Evolutionary conservation across 2,329 filamentous ascomycete genomes (phyloP), one percentile per base, ranked within the genome.

Genomic region (Exophiala spinifera): DNA sequence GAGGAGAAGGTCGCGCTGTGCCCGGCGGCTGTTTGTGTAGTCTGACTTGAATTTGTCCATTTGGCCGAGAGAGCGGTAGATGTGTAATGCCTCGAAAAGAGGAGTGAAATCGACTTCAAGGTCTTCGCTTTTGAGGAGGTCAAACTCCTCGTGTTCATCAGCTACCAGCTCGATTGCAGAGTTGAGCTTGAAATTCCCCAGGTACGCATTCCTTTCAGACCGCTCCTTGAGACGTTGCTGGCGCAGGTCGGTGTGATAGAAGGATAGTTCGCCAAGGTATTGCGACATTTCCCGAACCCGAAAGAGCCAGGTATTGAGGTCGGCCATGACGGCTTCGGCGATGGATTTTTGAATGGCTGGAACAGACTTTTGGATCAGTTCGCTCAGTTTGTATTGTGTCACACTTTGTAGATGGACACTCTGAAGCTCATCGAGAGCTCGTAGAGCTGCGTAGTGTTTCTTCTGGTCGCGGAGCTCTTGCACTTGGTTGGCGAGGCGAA

Each of bases 231-330:
- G 90, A 47, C 92, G 82, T 20, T 84, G 83, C 60, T 92, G 83
- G 42, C 94, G 84, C 68, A 95, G 82, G 64, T 96, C 88, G 0
- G 94, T 99, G 67, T 97, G 91, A 67, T 95, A 97, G 68, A 99
- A 95, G 3, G 94, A 91, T 5, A 99, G 89, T 69, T 99, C 94
- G 3, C 94, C 94, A 6, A 99, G 75, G 60, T 96, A 96, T 64
- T 96, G 92, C 1, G 94, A 96, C 15, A 91, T 95, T 71, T 99
- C 94, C 65, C 94, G 85, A 60, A 99, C 95, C 19, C 89, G 86
- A 66, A 88, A 99, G 8, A 99, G 78, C 94, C 94, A 99, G 0
- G 91, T 96, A 67, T 97, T 97, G 51, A 99, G 74, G 71, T 99
- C 94, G 1, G 84, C 88, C 90, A 97, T 97, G 62, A 99, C 94